Evolutionary conservation across 805 yeast genomes (phyloP).

Genomic region (Ogataea corticis): DNA sequence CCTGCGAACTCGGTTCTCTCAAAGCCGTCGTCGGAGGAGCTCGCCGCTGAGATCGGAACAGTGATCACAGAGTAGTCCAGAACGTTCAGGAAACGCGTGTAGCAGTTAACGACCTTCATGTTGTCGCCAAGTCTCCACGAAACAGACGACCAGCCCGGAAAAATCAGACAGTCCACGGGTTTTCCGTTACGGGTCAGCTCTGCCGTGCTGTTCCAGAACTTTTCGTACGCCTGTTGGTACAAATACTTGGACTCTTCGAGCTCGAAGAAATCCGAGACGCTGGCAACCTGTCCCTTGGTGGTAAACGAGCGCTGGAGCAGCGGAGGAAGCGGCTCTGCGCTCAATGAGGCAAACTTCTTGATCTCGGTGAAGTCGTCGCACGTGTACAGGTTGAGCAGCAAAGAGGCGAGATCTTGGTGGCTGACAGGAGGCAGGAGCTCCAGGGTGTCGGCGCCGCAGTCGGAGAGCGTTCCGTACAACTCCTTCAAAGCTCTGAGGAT

Average conservation of each 20-base stretch:
- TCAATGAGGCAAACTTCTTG: conserved; percentile 22
- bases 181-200: conserved; percentile 36
- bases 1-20: conserved; percentile 29
- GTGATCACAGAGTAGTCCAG: conserved; percentile 50
- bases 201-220: conserved; percentile 38
- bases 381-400: conserved; percentile 27
- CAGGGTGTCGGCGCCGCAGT: conserved; percentile 35
- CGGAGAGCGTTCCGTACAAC: conserved; percentile 9
- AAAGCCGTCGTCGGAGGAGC: conserved; percentile 37
- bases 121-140: conserved; percentile 45
- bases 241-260: conserved; percentile 36
- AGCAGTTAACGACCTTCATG: conserved; percentile 42
- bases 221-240: conserved; percentile 39
- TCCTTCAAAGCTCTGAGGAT: conserved; percentile 44
- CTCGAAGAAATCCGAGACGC: conserved; percentile 40
- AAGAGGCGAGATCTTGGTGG: conserved; percentile 30
- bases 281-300: conserved; percentile 20
- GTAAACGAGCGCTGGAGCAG: conserved; percentile 19
- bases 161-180: conserved; percentile 49
- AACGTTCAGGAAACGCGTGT: conserved; percentile 56
- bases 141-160: conserved; percentile 46
- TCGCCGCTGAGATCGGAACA: conserved; percentile 45
- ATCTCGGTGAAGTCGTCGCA: conserved; percentile 31
- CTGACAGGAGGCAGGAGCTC: conserved; percentile 38
- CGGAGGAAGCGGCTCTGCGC: conserved; percentile 34